These are phyloP conservation scores for Trichoderma hamatum DNA, from an alignment of 2,329 filamentous ascomycete genomes.

Conservation along the genomic window DNA sequence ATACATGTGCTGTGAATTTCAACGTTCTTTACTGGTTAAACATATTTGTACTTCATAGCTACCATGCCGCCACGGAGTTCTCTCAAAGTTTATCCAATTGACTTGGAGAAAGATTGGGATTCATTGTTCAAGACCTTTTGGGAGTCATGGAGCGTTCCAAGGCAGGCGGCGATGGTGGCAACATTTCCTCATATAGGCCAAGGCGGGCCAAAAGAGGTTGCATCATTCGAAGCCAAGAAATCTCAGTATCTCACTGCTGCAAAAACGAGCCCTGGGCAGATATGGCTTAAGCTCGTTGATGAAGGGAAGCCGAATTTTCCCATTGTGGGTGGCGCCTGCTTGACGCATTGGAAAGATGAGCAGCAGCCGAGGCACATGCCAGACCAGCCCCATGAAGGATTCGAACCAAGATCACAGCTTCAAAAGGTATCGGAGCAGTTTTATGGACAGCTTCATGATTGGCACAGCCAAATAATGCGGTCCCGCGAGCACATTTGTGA, in stretches of 20 bases:
- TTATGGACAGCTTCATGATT: constrained; percentile 1
- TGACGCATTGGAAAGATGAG: constrained; percentile 13
- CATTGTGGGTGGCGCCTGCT: background rate
- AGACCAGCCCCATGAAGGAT: background rate
- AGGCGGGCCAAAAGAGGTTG: constrained; percentile 4
- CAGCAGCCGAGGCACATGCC: constrained; percentile 9
- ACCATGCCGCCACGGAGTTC: background rate
- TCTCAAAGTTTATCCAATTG: background rate
- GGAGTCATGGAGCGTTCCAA: constrained; percentile 15
- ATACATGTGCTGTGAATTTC: no score
- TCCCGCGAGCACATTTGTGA: background rate
- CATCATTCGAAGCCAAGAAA: constrained; percentile 2
- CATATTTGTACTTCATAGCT: no score
- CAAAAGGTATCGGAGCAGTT: constrained; percentile 4
- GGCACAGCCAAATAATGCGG: constrained; percentile 3
- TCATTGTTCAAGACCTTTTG: constrained; percentile 1
- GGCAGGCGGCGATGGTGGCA: constrained; percentile 13
- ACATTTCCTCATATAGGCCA: constrained; percentile 18
- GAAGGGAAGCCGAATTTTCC: background rate
- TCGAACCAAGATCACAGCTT: background rate
- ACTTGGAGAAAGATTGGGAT: constrained; percentile 14
- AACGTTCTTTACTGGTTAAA: no score
- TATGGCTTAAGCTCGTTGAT: constrained; percentile 12
- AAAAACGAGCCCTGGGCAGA: background rate
- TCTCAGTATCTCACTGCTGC: constrained; percentile 6